Conservation (phyloP, 768 basidiomycete species). For the Macrolepiota albuminosa region DNA sequence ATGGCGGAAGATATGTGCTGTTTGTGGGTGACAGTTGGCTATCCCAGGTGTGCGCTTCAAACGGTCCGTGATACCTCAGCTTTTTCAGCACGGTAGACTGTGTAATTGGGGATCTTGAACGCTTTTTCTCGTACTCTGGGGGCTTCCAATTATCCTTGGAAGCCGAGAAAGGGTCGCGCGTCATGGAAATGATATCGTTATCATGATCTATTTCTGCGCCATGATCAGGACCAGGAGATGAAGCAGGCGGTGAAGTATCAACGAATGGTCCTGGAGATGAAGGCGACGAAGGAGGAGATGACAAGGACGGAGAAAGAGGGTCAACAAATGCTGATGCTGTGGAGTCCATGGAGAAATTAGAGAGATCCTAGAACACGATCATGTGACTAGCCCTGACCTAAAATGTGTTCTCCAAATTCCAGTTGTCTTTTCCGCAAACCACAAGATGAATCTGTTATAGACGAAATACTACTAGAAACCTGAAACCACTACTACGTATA, state of each 20-base stretch:
- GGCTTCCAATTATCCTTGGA: slow-evolving; percentile 40
- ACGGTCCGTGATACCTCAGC: slow-evolving; percentile 13
- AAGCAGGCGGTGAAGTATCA: slow-evolving; percentile 24
- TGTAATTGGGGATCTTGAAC: slow-evolving; percentile 11
- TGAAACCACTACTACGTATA: background rate
- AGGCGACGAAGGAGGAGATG: slow-evolving; percentile 52
- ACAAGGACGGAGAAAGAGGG: slow-evolving; percentile 29
- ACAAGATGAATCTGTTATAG: background rate
- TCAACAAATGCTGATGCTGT: background rate
- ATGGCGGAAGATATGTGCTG: background rate
- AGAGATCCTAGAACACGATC: slow-evolving; percentile 10
- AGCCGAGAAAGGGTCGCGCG: slow-evolving; percentile 48
- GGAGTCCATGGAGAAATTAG: slow-evolving; percentile 12
- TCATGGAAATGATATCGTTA: slow-evolving; percentile 11
- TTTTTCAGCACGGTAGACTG: slow-evolving; percentile 12
- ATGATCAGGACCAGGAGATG: slow-evolving; percentile 21
- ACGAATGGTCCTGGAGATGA: slow-evolving; percentile 37
- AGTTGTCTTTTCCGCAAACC: background rate
- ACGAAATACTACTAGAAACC: background rate
- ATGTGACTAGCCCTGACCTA: slow-evolving; percentile 11
- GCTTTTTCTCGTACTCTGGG: slow-evolving; percentile 40
- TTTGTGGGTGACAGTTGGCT: slow-evolving; percentile 1
- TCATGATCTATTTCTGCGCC: slow-evolving; percentile 11
- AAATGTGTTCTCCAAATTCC: too few relatives aligned
- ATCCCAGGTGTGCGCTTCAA: background rate